Conservation (phyloP, 352 stramenopile genomes). For the Globisporangium sylvaticum region DNA sequence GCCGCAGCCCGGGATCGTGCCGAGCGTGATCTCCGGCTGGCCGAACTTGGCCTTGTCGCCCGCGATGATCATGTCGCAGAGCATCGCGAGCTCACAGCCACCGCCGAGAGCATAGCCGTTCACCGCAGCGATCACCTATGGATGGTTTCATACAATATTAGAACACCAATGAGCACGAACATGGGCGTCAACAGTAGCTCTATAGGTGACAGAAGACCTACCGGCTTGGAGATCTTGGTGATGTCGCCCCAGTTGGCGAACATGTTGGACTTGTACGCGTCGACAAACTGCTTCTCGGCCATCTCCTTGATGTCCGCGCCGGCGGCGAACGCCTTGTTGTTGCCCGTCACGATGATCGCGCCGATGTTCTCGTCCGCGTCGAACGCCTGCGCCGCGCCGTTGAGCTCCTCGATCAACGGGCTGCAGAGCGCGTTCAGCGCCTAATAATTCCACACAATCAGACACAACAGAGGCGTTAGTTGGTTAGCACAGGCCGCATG, state of each 20-base stretch:
- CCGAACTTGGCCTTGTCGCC: constrained; percentile 96
- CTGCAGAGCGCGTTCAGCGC: constrained; percentile 97
- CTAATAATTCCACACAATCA: constrained; percentile 16
- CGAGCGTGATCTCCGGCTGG: constrained; percentile 98
- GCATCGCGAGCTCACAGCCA: constrained; percentile 98
- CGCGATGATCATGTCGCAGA: constrained; percentile 98
- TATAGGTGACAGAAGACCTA: constrained; percentile 16
- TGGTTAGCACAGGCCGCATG: not conserved
- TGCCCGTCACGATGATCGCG: constrained; percentile 96
- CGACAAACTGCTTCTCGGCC: constrained; percentile 90
- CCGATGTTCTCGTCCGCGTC: constrained; percentile 92
- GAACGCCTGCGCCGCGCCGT: constrained; percentile 90
- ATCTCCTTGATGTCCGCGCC: constrained; percentile 98
- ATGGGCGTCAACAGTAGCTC: not conserved
- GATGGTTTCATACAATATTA: not conserved
- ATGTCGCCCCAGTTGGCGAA: constrained; percentile 97
- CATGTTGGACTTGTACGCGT: constrained; percentile 95
- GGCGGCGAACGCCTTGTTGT: constrained; percentile 95
- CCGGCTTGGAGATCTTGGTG: constrained; percentile 92
- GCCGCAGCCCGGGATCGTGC: constrained; percentile 95
- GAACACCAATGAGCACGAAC: constrained; percentile 15
- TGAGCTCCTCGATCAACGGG: constrained; percentile 93
- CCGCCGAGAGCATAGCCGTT: constrained; percentile 98
- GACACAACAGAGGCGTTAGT: not conserved
- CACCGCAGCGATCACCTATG: constrained; percentile 93